Conservation (phyloP, 345 rosid species). For the Carallia brachiata region DNA sequence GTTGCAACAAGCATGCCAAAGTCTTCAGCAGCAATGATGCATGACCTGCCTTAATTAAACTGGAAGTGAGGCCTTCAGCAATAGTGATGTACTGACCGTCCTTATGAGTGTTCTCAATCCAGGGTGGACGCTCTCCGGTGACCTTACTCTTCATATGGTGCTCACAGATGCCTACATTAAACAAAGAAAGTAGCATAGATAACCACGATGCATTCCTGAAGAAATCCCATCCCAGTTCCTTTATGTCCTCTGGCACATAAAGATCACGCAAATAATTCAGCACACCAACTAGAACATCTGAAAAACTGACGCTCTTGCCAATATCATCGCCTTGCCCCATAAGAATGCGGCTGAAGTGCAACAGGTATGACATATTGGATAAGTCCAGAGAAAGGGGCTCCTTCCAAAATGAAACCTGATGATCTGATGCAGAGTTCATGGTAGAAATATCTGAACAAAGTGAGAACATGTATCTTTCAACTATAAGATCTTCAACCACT, state of each 20-base stretch:
- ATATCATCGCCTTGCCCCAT: conserved; percentile 39
- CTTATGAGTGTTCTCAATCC: conserved; percentile 45
- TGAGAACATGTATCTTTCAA: conserved; percentile 81
- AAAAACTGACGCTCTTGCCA: conserved; percentile 37
- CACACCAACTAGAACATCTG: conserved; percentile 45
- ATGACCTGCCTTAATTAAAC: conserved; percentile 52
- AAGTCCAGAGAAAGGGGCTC: conserved; percentile 43
- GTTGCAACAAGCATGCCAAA: conserved; percentile 60
- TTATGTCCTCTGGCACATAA: conserved; percentile 41
- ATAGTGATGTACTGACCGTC: conserved; percentile 43
- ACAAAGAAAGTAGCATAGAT: conserved; percentile 60
- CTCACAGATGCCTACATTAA: conserved; percentile 58
- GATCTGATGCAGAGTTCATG: conserved; percentile 30
- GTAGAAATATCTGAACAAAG: conserved; percentile 81
- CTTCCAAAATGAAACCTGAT: conserved; percentile 39
- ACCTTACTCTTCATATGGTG: conserved; percentile 46
- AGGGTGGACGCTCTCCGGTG: conserved; percentile 43
- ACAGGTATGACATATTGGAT: conserved; percentile 43
- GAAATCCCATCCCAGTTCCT: conserved; percentile 80
- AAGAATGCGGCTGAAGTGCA: conserved; percentile 59
- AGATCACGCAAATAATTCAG: conserved; percentile 43
- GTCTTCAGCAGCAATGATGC: conserved; percentile 45
- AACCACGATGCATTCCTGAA: conserved; percentile 76
- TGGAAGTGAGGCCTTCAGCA: conserved; percentile 58
- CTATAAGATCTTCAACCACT: conserved; percentile 70